phyloP scores from a whole-genome alignment of 345 rosid species.

The Iberis pinnata region DNA sequence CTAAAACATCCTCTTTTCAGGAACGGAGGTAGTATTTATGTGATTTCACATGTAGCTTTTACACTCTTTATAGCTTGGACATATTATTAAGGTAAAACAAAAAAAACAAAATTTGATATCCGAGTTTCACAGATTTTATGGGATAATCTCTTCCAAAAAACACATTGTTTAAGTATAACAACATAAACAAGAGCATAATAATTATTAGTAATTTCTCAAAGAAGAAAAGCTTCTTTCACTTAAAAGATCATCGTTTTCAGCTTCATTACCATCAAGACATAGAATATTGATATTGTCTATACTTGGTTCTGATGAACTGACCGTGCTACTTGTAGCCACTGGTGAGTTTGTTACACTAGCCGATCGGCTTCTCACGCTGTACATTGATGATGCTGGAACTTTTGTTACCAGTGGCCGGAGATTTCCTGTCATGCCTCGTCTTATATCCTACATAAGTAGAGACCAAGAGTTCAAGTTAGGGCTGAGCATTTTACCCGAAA shows the following conservation, averaged over 20 bases:
- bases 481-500: too few relatives aligned
- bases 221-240: conserved; percentile 47
- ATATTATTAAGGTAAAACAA: too few relatives aligned
- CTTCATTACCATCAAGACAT: conserved; percentile 46
- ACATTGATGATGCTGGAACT: conserved; percentile 70
- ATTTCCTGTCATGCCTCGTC: conserved; percentile 58
- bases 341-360: conserved; percentile 64
- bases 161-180: conserved; percentile 9
- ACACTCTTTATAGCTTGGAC: too few relatives aligned
- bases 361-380: conserved; percentile 60
- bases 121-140: too few relatives aligned
- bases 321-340: conserved; percentile 65
- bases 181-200: conserved; percentile 8
- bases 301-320: conserved; percentile 64
- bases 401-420: conserved; percentile 59
- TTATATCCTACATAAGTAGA: conserved; percentile 54
- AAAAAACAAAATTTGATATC: too few relatives aligned
- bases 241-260: conserved; percentile 46
- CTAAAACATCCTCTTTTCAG: too few relatives aligned
- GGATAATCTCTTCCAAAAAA: too few relatives aligned
- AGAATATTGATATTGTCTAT: conserved; percentile 48
- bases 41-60: too few relatives aligned
- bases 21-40: too few relatives aligned
- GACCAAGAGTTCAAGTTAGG: too few relatives aligned
- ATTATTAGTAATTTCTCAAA: conserved; percentile 39